Evolutionary conservation across 2,329 filamentous ascomycete genomes (phyloP).

Genomic region (Sclerotinia nivalis): DNA sequence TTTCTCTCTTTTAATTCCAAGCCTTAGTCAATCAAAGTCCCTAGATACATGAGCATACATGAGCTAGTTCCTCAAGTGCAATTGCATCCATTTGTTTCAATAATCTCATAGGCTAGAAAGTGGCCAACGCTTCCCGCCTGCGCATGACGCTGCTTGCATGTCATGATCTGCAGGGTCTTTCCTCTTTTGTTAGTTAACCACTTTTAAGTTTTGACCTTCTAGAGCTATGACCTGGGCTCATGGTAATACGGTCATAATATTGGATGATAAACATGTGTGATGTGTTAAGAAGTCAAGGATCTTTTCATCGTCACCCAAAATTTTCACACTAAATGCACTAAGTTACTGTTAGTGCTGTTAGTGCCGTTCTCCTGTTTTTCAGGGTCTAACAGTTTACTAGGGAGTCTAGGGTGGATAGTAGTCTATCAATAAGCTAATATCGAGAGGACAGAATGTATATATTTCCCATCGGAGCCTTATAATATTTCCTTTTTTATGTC

Average conservation of each 20-base stretch:
- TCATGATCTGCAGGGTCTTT: constrained; percentile 17
- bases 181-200: not conserved
- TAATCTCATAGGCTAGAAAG: constrained; percentile 1
- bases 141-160: not conserved
- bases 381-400: constrained; percentile 1
- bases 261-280: constrained; percentile 15
- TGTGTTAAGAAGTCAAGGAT: not conserved
- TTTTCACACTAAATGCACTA: not conserved
- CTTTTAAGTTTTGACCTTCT: not conserved
- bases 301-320: not conserved
- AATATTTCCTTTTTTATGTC: not conserved
- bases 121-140: not conserved
- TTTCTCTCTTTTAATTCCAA: no score
- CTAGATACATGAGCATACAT: not conserved
- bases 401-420: not conserved
- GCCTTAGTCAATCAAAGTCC: not conserved
- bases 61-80: not conserved
- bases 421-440: not conserved
- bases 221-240: not conserved
- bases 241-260: not conserved
- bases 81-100: not conserved
- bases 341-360: not conserved
- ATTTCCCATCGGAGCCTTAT: not conserved
- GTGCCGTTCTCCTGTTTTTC: constrained; percentile 1
- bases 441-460: not conserved